Percentiles rank a stretch among this genome's conserved stretches.
Conservation (phyloP, 352 stramenopile genomes). For the Phytophthora megakarya region DNA sequence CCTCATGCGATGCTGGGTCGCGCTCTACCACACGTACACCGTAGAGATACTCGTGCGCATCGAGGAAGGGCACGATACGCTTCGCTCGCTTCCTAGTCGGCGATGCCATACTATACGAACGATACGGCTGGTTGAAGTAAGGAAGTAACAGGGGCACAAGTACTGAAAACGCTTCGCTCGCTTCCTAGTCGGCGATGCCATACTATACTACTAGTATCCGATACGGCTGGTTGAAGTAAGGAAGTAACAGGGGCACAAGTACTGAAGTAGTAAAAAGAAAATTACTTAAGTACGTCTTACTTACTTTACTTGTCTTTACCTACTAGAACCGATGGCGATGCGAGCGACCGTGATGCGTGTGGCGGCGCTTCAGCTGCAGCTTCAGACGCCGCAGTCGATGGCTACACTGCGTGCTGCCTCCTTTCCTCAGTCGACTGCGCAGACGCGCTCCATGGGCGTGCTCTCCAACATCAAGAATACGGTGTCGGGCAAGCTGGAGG, state of each 20-base stretch:
- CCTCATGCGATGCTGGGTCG: background rate
- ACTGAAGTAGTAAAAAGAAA: no score
- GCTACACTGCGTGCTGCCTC: background rate
- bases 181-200: slow-evolving; percentile 11
- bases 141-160: no score
- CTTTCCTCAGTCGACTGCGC: slow-evolving; percentile 12
- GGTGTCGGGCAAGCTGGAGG: slow-evolving; percentile 76
- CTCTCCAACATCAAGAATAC: slow-evolving; percentile 77
- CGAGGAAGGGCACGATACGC: slow-evolving; percentile 30
- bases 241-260: no score
- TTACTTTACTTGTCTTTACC: no score
- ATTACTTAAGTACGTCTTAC: no score
- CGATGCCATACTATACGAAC: background rate
- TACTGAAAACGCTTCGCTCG: slow-evolving; percentile 21
- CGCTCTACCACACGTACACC: slow-evolving; percentile 30
- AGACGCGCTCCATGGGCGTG: slow-evolving; percentile 71
- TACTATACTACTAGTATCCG: no score
- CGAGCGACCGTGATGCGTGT: slow-evolving; percentile 43
- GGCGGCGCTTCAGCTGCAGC: slow-evolving; percentile 35
- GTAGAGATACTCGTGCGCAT: slow-evolving; percentile 31
- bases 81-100: slow-evolving; percentile 18
- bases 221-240: no score
- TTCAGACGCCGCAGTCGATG: slow-evolving; percentile 14
- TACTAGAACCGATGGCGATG: slow-evolving; percentile 45
- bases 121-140: no score